Evolutionary conservation across 495 filamentous ascomycete genomes (phyloP), one percentile per base, ranked within the genome.

Genomic region (Penicillium robsamsonii): DNA sequence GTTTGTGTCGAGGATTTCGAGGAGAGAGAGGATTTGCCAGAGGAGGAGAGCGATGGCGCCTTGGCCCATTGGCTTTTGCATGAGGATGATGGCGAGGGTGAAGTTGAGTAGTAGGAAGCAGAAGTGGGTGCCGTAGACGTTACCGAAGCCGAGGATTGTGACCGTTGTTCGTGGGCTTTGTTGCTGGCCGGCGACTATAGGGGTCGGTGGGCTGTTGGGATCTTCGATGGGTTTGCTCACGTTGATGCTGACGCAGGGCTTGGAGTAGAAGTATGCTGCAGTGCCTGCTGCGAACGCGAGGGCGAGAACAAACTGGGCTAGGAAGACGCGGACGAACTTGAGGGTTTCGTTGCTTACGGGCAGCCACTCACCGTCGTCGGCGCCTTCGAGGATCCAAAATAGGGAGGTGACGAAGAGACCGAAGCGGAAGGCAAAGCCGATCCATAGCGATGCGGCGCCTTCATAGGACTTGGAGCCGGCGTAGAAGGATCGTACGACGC

Each of bases 1-100:
- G 69, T 90, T 89, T 42, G 87, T 82, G 75, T 96, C 91, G 49
- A 97, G 74, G 62, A 97, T 88, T 73, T 99, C 95, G 47, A 90
- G 76, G 8, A 97, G 78, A 12, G 88, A 88, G 46, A 97, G 83
- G 46, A 96, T 88, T 67, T 96, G 92, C 80, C 89, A 89, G 35
- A 88, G 63, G 57, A 91, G 79, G 42, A 97, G 75, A 18, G 81
- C 89, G 42, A 97, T 82, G 20, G 92, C 85, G 40, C 89, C 89
- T 59, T 84, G 85, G 55, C 95, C 94, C 91, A 97, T 95, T 33
- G 94, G 94, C 64, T 97, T 97, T 59, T 93, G 88, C 55, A 97
- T 80, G 15, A 99, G 79, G 52, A 88, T 81, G 52, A 92, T 80
- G 13, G 82, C 86, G 20, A 89, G 80, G 8, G 87, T 74, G 75